Percentiles rank a stretch among this genome's conserved stretches.
Conservation (phyloP, 345 rosid genomes). For the Hibiscus trionum region DNA sequence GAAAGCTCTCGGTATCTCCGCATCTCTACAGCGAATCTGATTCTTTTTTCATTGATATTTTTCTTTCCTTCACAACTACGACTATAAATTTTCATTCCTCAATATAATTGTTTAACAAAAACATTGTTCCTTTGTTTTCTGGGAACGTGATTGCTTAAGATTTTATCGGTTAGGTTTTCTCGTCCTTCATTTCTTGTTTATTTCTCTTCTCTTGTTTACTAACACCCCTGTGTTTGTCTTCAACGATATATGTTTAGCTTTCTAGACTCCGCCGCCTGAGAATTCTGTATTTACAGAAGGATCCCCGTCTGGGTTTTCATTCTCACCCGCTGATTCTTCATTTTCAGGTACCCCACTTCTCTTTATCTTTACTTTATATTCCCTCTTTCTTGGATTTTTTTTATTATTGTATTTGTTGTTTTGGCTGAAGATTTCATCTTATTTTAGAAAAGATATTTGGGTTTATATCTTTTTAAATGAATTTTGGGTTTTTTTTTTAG, state of each 20-base stretch:
- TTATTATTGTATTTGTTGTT: neutral
- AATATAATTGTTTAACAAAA: too few relatives aligned
- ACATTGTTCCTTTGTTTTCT: neutral
- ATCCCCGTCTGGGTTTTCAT: conserved; percentile 27
- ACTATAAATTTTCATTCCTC: neutral
- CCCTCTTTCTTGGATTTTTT: neutral
- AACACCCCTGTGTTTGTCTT: neutral
- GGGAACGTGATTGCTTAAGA: neutral
- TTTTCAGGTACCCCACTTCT: conserved; percentile 21
- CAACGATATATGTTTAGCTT: neutral
- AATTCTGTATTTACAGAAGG: conserved; percentile 13
- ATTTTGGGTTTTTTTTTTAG: neutral
- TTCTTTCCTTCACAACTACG: neutral
- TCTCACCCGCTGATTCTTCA: conserved; percentile 23
- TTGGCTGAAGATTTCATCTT: neutral
- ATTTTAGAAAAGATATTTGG: neutral
- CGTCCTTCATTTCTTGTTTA: neutral
- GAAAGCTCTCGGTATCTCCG: conserved; percentile 22
- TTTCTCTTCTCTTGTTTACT: neutral
- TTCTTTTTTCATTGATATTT: neutral
- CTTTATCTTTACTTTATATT: neutral
- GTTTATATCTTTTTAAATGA: neutral
- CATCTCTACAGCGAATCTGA: conserved; percentile 24
- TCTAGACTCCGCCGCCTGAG: conserved; percentile 16
- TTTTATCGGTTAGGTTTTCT: neutral